A percentile compares a stretch with the other conserved stretches of the same genome.
Evolutionary conservation across 108 stramenopile genomes (phyloP).

Genomic region (Nitzschia sp.): DNA sequence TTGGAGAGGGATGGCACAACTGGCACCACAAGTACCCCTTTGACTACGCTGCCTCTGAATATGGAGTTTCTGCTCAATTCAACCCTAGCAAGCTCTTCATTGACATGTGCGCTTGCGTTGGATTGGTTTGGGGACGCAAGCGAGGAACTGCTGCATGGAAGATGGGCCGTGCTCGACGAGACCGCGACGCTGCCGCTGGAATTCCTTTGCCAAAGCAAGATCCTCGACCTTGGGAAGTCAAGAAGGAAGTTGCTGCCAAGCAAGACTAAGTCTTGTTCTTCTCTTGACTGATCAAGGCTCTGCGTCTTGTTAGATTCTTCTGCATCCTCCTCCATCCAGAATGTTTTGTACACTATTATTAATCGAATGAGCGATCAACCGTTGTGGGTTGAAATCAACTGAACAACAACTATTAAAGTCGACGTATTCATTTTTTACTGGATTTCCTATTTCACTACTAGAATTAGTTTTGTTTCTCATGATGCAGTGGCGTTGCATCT

Average conservation of each 20-base stretch:
- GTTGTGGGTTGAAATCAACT: too few species aligned
- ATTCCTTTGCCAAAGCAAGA: constrained; percentile 75
- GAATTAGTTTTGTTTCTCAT: too few species aligned
- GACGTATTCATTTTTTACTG: too few species aligned
- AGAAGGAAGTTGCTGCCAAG: constrained; percentile 25
- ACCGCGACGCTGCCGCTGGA: constrained; percentile 65
- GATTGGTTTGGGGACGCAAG: constrained; percentile 91
- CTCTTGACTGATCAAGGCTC: too few species aligned
- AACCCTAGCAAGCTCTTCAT: constrained; percentile 97
- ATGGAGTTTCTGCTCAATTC: constrained; percentile 93
- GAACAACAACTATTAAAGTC: too few species aligned
- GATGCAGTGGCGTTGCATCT: too few species aligned
- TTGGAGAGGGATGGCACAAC: constrained; percentile 99
- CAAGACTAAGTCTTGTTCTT: constrained; percentile 15
- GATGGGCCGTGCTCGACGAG: constrained; percentile 83
- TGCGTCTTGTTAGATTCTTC: too few species aligned
- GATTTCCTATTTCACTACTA: too few species aligned
- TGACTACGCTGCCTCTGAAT: constrained; percentile 98
- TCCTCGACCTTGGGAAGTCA: constrained; percentile 81
- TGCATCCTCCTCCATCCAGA: too few species aligned
- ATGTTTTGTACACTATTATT: too few species aligned
- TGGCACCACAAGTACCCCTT: constrained; percentile 99
- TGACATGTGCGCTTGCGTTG: constrained; percentile 77
- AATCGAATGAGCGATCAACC: too few species aligned
- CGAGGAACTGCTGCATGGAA: constrained; percentile 89